Conservation (phyloP, 2,329 filamentous ascomycete genomes). For the Emericellopsis cladophorae region DNA sequence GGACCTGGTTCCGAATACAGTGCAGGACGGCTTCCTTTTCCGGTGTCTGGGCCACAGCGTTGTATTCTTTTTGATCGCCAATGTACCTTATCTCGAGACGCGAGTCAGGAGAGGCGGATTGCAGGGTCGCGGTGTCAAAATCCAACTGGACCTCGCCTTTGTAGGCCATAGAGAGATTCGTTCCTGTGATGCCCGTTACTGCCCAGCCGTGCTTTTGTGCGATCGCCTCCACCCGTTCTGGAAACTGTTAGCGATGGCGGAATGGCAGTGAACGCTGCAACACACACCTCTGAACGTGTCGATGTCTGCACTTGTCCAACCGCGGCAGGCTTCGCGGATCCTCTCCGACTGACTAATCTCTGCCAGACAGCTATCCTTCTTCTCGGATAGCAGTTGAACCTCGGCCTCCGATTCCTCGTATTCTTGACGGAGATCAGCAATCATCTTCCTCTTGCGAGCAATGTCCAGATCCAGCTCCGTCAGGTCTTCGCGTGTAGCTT, state of each 20-base stretch:
- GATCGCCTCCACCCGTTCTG: constrained; percentile 52
- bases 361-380: constrained; percentile 55
- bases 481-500: constrained; percentile 58
- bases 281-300: constrained; percentile 57
- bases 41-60: background rate
- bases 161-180: constrained; percentile 62
- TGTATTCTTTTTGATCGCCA: constrained; percentile 27
- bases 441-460: constrained; percentile 51
- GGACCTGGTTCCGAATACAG: constrained; percentile 55
- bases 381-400: constrained; percentile 48
- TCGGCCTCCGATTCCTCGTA: constrained; percentile 52
- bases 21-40: constrained; percentile 63
- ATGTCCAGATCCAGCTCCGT: constrained; percentile 53
- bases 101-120: constrained; percentile 28
- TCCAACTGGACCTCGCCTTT: constrained; percentile 59
- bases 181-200: constrained; percentile 50
- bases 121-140: constrained; percentile 55
- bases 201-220: constrained; percentile 60
- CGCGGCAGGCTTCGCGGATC: constrained; percentile 75
- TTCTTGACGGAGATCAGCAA: constrained; percentile 55
- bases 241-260: background rate
- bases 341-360: constrained; percentile 77
- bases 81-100: constrained; percentile 61
- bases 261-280: background rate
- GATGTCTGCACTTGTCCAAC: constrained; percentile 79